Evolutionary conservation across 2,329 filamentous ascomycete species (phyloP).

Genomic region (Sordariomycetes sp.): DNA sequence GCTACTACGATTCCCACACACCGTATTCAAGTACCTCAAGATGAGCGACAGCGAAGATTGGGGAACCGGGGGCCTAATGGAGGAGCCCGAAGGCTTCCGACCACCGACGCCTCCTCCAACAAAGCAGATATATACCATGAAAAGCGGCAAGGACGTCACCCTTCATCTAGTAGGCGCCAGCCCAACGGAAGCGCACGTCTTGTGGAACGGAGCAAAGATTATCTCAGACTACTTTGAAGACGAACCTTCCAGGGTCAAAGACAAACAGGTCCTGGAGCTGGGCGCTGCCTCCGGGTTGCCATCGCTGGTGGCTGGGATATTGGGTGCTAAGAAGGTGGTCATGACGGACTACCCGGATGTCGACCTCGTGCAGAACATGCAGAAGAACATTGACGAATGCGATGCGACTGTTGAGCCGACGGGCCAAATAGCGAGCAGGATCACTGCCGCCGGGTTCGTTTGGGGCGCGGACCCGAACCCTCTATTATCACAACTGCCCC

Average conservation of each 20-base stretch:
- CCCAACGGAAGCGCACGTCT: slow-evolving; percentile 79
- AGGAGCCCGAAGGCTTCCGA: slow-evolving; percentile 75
- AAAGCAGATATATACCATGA: slow-evolving; percentile 60
- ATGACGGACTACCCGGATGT: slow-evolving; percentile 84
- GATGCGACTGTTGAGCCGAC: slow-evolving; percentile 22
- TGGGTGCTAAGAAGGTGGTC: slow-evolving; percentile 63
- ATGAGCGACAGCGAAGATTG: slow-evolving; percentile 21
- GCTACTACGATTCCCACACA: too few species aligned
- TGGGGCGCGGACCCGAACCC: slow-evolving; percentile 64
- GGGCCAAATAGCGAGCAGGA: slow-evolving; percentile 19
- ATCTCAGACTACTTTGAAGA: slow-evolving; percentile 71
- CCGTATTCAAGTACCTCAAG: too few species aligned
- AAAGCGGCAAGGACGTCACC: slow-evolving; percentile 53
- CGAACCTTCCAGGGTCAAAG: slow-evolving; percentile 51
- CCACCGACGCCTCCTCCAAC: slow-evolving; percentile 69
- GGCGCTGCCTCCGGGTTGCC: slow-evolving; percentile 83
- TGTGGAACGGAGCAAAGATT: slow-evolving; percentile 85
- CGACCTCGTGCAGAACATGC: slow-evolving; percentile 73
- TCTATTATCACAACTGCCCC: slow-evolving; percentile 47
- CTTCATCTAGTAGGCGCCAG: slow-evolving; percentile 80
- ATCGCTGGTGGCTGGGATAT: slow-evolving; percentile 64
- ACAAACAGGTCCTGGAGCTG: slow-evolving; percentile 72
- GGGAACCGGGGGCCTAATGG: slow-evolving; percentile 51
- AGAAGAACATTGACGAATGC: slow-evolving; percentile 60
- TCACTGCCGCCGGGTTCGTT: slow-evolving; percentile 64